Percentiles rank a stretch among this genome's conserved stretches.
These are phyloP conservation scores for Phytopythium litorale DNA, from an alignment of 352 stramenopile species.

Conservation along the genomic window DNA sequence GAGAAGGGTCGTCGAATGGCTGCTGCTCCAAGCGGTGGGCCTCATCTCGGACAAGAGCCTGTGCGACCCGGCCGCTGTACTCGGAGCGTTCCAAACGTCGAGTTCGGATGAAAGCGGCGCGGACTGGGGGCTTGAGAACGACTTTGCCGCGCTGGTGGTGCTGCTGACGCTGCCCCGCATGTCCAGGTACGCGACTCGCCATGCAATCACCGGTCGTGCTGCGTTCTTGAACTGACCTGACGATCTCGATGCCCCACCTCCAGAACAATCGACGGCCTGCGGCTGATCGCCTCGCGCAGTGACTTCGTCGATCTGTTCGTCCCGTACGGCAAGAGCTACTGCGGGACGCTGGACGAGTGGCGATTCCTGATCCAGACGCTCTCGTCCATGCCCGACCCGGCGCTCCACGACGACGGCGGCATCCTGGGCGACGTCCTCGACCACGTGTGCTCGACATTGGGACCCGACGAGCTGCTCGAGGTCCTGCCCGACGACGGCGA, in stretches of 20 bases:
- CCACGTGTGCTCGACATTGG: constrained; percentile 68
- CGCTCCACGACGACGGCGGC: constrained; percentile 24
- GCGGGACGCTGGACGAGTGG: constrained; percentile 70
- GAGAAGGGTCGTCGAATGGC: constrained; percentile 19
- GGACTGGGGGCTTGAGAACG: constrained; percentile 40
- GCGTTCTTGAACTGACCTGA: neutral
- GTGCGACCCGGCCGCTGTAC: constrained; percentile 30
- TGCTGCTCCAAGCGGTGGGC: constrained; percentile 44
- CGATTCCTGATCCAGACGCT: constrained; percentile 65
- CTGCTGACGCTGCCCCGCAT: constrained; percentile 56
- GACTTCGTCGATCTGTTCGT: constrained; percentile 65
- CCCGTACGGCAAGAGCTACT: constrained; percentile 71
- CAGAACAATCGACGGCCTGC: constrained; percentile 54
- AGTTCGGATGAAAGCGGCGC: constrained; percentile 1
- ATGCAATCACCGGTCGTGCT: neutral
- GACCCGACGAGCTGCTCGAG: constrained; percentile 67
- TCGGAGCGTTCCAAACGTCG: constrained; percentile 14
- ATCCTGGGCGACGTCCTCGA: constrained; percentile 66
- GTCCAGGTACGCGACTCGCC: constrained; percentile 32
- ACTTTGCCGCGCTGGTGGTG: constrained; percentile 63
- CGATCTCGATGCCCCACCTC: neutral
- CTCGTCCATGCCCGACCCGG: constrained; percentile 36
- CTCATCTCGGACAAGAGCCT: constrained; percentile 51
- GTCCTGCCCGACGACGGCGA: constrained; percentile 79
- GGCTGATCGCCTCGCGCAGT: constrained; percentile 42